Base-by-base conservation (phyloP, 2,329 filamentous ascomycete species). In the Fusarium piperis region DNA sequence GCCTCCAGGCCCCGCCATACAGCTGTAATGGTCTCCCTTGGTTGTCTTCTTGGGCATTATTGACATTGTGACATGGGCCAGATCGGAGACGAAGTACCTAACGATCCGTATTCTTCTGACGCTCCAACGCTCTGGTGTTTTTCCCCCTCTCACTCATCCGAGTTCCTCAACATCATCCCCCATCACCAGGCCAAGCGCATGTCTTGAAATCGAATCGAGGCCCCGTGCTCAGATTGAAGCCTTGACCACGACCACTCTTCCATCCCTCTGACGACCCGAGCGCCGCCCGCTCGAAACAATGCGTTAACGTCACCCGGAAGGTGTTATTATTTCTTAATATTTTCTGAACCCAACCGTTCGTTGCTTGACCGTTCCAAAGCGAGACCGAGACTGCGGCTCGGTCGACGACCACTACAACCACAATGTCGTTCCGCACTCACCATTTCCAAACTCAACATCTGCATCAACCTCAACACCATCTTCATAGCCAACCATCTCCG, bases 341-440 rank as follows among this genome's bases (percentile, higher is more conserved):
- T 51, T 51, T 51, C 44, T 73, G 48, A 65, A 59, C 57, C 53
- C 53, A 38, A 65, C 67, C 46, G 26, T 30, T 18, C 46, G 26
- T 30, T 18, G 26, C 61, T 58, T 60, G 53, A 62, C 62, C 51
- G 59, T 61, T 59, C 58, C 36, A 65, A 64, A 64, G 64, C 67
- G 67, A 69, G 66, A 64, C 66, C 67, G 67, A 69, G 66, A 63
- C 62, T 58, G 70, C 65, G 64, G 65, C 65, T 69, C 61, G 62
- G 70, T 67, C 67, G 58, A 73, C 67, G 64, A 71, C 67, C 65
- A 68, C 66, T 63, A 60, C 57, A 62, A 74, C 74, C 74, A 77
- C 75, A 75, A 91, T 89, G 85, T 88, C 88, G 81, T 85, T 86
- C 83, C 86, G 87, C 65, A 83, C 85, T 71, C 87, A 89, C 78